Percentiles rank a stretch among this genome's conserved stretches.
Evolutionary conservation across 345 rosid genomes (phyloP).

Genomic region (Durio zibethinus): DNA sequence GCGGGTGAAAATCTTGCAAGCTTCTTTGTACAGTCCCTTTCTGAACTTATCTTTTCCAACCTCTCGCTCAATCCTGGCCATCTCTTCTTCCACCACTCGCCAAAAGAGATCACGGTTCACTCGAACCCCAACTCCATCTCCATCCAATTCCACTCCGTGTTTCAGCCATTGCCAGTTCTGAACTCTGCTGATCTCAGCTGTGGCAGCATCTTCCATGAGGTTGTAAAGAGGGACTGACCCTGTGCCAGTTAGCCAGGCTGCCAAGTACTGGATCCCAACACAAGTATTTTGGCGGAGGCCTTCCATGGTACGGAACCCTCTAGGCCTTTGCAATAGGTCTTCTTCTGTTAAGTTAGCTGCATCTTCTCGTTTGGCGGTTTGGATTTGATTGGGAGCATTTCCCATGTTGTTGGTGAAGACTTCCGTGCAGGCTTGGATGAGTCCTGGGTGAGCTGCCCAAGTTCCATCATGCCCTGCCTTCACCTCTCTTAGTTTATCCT

Average conservation of each 20-base stretch:
- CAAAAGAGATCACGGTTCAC: constrained; percentile 65
- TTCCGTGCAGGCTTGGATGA: constrained; percentile 68
- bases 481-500: constrained; percentile 87
- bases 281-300: constrained; percentile 84
- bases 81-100: constrained; percentile 86
- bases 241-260: constrained; percentile 82
- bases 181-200: constrained; percentile 91
- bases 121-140: constrained; percentile 68
- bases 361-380: constrained; percentile 56
- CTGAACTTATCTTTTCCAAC: constrained; percentile 76
- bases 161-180: constrained; percentile 97
- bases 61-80: constrained; percentile 77
- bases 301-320: constrained; percentile 76
- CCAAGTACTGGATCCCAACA: constrained; percentile 86
- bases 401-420: constrained; percentile 72
- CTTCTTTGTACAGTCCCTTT: constrained; percentile 73
- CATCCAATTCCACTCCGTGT: constrained; percentile 68
- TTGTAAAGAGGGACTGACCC: constrained; percentile 94
- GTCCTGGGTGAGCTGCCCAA: constrained; percentile 98
- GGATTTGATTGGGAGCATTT: constrained; percentile 57
- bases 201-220: constrained; percentile 96
- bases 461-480: constrained; percentile 94
- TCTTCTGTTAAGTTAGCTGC: constrained; percentile 63
- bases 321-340: constrained; percentile 77
- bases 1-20: constrained; percentile 63